These are phyloP conservation scores for Pleurozium schreberi DNA, from an alignment of 225 moss, liverwort and hornwort genomes.

Conservation along the genomic window DNA sequence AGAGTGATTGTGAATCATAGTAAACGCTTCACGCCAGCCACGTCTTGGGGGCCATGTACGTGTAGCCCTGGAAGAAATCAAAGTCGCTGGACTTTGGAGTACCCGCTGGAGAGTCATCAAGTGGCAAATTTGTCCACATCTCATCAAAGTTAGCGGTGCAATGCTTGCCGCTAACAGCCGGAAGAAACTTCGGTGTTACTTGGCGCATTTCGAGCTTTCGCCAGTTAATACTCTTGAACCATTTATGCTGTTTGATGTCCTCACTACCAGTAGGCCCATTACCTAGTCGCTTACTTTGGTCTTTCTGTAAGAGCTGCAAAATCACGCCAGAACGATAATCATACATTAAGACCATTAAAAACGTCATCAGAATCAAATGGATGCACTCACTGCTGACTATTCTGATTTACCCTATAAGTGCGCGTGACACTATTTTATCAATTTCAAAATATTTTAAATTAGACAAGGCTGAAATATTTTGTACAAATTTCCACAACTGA, in stretches of 20 bases:
- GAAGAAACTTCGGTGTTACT: conserved; percentile 82
- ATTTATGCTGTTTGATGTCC: conserved; percentile 83
- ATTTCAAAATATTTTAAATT: background rate
- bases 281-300: conserved; percentile 80
- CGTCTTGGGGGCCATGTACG: conserved; percentile 71
- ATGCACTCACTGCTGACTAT: background rate
- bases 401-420: background rate
- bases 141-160: conserved; percentile 98
- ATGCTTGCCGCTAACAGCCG: conserved; percentile 71
- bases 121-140: conserved; percentile 88
- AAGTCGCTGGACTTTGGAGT: conserved; percentile 72
- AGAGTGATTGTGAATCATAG: background rate
- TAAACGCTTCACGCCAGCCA: conserved; percentile 29
- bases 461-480: too few relatives aligned
- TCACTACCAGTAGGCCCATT: conserved; percentile 64
- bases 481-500: background rate
- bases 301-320: conserved; percentile 83
- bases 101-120: conserved; percentile 78
- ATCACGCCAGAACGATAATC: background rate
- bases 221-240: conserved; percentile 91
- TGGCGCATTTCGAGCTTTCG: conserved; percentile 76
- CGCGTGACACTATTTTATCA: background rate
- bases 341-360: background rate
- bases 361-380: background rate
- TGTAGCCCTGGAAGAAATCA: conserved; percentile 86